Evolutionary conservation across 495 filamentous ascomycete genomes (phyloP).

Genomic region (Arthonia radiata): DNA sequence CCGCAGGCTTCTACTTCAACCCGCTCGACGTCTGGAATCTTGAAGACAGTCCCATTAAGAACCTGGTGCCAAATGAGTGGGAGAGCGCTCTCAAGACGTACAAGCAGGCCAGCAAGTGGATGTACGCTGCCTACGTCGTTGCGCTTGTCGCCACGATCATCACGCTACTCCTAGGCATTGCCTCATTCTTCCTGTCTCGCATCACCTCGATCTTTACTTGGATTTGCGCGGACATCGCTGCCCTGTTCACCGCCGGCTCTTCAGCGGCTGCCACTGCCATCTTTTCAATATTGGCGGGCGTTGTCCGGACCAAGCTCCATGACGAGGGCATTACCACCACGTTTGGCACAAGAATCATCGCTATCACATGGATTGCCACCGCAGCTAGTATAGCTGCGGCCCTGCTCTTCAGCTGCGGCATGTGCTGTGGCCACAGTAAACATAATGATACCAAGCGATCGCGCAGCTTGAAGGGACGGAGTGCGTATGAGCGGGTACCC

Average conservation of each 20-base stretch:
- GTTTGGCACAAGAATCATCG: conserved; percentile 43
- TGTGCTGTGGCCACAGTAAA: conserved; percentile 36
- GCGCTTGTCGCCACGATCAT: conserved; percentile 45
- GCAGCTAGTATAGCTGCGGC: conserved; percentile 45
- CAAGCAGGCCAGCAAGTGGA: conserved; percentile 49
- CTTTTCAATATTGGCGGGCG: no score
- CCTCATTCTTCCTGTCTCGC: conserved; percentile 41
- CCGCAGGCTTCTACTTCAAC: conserved; percentile 58
- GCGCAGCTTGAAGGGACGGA: conserved; percentile 14
- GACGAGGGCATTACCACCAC: conserved; percentile 37
- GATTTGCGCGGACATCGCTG: conserved; percentile 24
- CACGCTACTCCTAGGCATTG: conserved; percentile 42
- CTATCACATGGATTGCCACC: conserved; percentile 51
- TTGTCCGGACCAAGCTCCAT: conserved; percentile 34
- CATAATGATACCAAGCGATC: conserved; percentile 5
- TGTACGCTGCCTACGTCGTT: conserved; percentile 44
- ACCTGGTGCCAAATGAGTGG: conserved; percentile 34
- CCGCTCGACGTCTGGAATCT: conserved; percentile 35
- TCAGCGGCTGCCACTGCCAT: conserved; percentile 15
- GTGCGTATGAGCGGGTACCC: no score
- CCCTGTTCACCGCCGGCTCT: conserved; percentile 28
- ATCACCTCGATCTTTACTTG: conserved; percentile 59
- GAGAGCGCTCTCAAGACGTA: conserved; percentile 43
- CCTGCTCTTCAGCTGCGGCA: conserved; percentile 69
- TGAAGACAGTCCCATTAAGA: conserved; percentile 2